Evolutionary conservation across 1,284 basidiomycete species (phyloP), one percentile per base, ranked within the genome.

Genomic region (Malassezia cuniculi): DNA sequence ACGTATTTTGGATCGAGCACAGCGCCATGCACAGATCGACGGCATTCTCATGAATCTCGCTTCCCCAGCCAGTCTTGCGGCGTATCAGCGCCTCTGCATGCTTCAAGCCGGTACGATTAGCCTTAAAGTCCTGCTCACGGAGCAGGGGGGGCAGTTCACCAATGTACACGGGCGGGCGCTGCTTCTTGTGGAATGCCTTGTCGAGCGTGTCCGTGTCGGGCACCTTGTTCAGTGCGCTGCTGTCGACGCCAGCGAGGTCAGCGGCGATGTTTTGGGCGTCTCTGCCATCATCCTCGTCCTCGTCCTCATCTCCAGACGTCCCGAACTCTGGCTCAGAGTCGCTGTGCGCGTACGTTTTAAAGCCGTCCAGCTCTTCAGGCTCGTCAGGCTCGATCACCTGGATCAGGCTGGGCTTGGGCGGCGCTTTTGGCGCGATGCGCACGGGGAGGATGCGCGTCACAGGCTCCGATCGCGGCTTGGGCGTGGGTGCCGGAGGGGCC

Each of bases 1-100:
- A 95, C 48, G 83, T 85, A 61, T 97, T 76, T 45, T 85, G 78
- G 27, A 95, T 69, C 1, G 76, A 77, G 14, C 84, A 66, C 3
- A 90, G 72, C 1, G 77, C 77, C 41, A 82, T 77, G 0, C 77
- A 75, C 4, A 95, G 74, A 52, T 86, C 80, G 24, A 82, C 78
- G 0, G 85, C 81, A 55, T 89, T 90, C 68, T 95, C 90, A 25
- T 46, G 48, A 7, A 55, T 36, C 34, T 55, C 50, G n/a, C 22
- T 21, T 11, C 50, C 53, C 53, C 48, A 48, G 3, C 48, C 36
- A 9, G 35, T 36, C 31, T 65, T 65, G 19, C 54, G 46, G 8
- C 49, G 36, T 15, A 65, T 42, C 1, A 65, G 39, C 19, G 42
- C 19, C 8, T 52, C 50, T 1, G 50, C 50, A 31, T 52, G 34